These are phyloP conservation scores for Orbilia ellipsospora DNA, from an alignment of 2,329 filamentous ascomycete species.

Conservation along the genomic window DNA sequence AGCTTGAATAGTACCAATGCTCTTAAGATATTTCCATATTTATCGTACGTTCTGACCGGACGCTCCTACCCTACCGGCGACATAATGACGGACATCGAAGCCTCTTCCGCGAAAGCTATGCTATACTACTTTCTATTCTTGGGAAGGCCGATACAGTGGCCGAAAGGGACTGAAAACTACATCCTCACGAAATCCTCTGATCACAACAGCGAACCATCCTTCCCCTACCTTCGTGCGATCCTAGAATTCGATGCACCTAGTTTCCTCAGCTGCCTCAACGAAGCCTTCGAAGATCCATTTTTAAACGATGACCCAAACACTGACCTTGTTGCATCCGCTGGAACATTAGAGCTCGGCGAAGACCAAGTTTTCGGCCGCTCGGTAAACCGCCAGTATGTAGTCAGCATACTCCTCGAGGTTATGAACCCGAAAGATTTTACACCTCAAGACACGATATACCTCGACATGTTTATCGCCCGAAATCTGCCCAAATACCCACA, in stretches of 20 bases:
- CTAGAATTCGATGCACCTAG: conserved; percentile 89
- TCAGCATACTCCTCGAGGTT: conserved; percentile 89
- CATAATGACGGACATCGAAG: conserved; percentile 76
- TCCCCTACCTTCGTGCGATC: conserved; percentile 84
- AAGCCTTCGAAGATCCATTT: conserved; percentile 95
- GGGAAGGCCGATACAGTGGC: conserved; percentile 80
- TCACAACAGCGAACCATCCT: conserved; percentile 75
- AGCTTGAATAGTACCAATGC: conserved; percentile 75
- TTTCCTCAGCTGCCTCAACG: conserved; percentile 94
- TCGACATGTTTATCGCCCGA: conserved; percentile 98
- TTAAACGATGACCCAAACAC: conserved; percentile 75
- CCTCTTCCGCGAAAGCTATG: conserved; percentile 81
- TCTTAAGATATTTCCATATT: conserved; percentile 91
- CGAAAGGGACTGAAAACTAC: conserved; percentile 70
- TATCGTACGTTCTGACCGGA: conserved; percentile 90
- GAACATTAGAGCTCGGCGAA: conserved; percentile 63
- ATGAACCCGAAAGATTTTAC: conserved; percentile 83
- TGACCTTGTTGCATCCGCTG: conserved; percentile 57
- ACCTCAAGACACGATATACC: conserved; percentile 84
- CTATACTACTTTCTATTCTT: conserved; percentile 95
- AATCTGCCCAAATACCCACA: conserved; percentile 97
- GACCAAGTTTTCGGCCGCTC: conserved; percentile 76
- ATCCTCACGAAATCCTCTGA: conserved; percentile 71
- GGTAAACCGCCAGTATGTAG: conserved; percentile 90
- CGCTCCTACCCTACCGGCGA: conserved; percentile 90